Conservation (phyloP, 148 eudicot species). For the Heliamphora exappendiculata region DNA sequence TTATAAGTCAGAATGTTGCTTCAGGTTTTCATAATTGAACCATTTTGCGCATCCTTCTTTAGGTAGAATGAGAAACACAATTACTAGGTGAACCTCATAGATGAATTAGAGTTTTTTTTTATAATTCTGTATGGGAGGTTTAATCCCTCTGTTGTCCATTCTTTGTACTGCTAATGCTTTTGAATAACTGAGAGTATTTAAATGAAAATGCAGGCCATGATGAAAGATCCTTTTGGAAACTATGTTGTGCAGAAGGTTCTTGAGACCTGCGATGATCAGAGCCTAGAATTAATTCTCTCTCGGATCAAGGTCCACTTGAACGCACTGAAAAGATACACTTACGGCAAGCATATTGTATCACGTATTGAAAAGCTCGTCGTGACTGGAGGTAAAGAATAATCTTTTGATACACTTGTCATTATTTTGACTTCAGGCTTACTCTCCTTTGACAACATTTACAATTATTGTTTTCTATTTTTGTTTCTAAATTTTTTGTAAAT, state of each 20-base stretch:
- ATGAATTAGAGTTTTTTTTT: too few species aligned
- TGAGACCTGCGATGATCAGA: conserved; percentile 51
- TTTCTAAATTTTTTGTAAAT: too few species aligned
- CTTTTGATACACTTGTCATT: neutral
- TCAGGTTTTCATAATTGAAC: too few species aligned
- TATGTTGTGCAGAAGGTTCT: conserved; percentile 63
- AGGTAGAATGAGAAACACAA: too few species aligned
- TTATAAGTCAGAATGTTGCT: too few species aligned
- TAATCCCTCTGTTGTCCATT: neutral
- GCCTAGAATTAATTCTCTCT: conserved; percentile 46
- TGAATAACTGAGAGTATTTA: neutral
- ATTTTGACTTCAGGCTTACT: neutral
- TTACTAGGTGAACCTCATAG: too few species aligned
- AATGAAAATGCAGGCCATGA: conserved; percentile 46
- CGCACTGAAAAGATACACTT: conserved; percentile 48
- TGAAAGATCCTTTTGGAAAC: conserved; percentile 67
- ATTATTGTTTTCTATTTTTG: too few species aligned
- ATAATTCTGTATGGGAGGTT: too few species aligned
- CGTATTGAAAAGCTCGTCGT: conserved; percentile 62
- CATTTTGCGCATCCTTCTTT: too few species aligned
- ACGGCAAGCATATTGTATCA: conserved; percentile 57
- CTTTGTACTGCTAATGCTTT: neutral
- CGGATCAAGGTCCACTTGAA: conserved; percentile 52
- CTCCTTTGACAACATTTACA: too few species aligned
- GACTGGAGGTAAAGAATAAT: conserved; percentile 39